phyloP scores from a whole-genome alignment of 805 yeast species.

The Metschnikowia bowlesiae region DNA sequence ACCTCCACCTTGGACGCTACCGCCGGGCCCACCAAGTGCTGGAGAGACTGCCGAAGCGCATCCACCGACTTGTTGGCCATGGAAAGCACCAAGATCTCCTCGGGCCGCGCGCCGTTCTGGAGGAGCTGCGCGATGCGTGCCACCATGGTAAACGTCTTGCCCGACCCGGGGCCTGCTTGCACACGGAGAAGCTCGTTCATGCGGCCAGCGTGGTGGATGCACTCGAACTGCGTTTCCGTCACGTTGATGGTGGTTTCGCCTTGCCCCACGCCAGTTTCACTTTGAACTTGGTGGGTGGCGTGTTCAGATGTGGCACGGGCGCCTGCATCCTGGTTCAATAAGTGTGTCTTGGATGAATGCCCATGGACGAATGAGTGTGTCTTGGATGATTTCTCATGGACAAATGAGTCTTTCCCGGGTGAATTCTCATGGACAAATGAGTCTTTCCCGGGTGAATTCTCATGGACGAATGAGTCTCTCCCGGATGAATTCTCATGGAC shows the following conservation, averaged over 20 bases:
- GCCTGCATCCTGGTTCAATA: too few relatives aligned
- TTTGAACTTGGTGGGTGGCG: too few relatives aligned
- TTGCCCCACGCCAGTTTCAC: not conserved
- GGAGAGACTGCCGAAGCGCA: conserved; percentile 35
- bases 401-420: too few relatives aligned
- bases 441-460: too few relatives aligned
- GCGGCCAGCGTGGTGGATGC: conserved; percentile 39
- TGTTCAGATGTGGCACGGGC: too few relatives aligned
- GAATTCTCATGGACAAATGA: too few relatives aligned
- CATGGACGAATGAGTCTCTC: too few relatives aligned
- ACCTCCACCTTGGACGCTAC: conserved; percentile 77
- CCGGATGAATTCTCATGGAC: too few relatives aligned
- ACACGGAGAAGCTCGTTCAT: conserved; percentile 44
- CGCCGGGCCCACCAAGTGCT: conserved; percentile 28
- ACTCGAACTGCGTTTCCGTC: conserved; percentile 45
- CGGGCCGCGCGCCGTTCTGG: conserved; percentile 37
- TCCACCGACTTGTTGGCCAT: conserved; percentile 68
- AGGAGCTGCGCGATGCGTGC: conserved; percentile 49
- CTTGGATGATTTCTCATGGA: too few relatives aligned
- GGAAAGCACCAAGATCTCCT: conserved; percentile 56
- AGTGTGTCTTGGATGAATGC: too few relatives aligned
- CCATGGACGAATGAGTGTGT: too few relatives aligned
- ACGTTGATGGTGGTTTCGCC: conserved; percentile 2
- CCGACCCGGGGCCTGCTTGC: conserved; percentile 72
- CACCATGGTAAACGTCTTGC: conserved; percentile 60